Base-by-base conservation (phyloP, 495 filamentous ascomycete genomes). In the Podospora comata region DNA sequence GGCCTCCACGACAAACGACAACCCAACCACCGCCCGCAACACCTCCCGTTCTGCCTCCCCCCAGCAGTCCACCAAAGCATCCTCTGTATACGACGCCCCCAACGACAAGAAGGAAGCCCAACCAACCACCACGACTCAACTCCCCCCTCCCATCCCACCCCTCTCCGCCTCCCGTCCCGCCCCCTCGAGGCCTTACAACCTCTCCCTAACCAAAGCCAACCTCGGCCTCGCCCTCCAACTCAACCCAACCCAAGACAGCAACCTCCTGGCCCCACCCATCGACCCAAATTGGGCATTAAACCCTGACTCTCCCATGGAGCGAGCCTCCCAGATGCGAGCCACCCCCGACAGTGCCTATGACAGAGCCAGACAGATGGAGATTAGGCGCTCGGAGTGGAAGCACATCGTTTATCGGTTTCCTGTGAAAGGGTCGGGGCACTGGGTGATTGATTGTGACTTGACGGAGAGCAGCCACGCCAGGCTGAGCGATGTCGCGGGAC, bases 331-430 rank as follows among this genome's bases (percentile, higher is more conserved):
- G 57, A 11, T 67, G 54, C 68, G 68, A 39, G 68, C 71, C 15
- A 73, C 69, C 5, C 61, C 68, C 20, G 68, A 71, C 65, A 70
- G 68, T 44, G 72, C 72, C 0, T 73, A 73, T 60, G 72, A 73
- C 67, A 69, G 72, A 13, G 72, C 72, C 6, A 64, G 66, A 20
- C 55, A 69, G 48, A 69, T 73, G 72, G 72, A 73, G 60, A 60
- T 73, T 13, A 67, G 70, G 15, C 64, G 68, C 18, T 67, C 63
- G 9, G 67, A 71, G 65, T 71, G 69, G 69, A 73, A 71, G 62
- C 66, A 68, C 39, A 64, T 66, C 9, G 65, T 69, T 0, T 71
- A 71, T 32, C 60, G 65, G 20, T 70, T 71, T 62, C 66, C 72
- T 18, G 68, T 73, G 26, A 62, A 53, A 28, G 72, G 72, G 4